Percentiles rank a stretch among this genome's conserved stretches.
Evolutionary conservation across 2,329 filamentous ascomycete species (phyloP).

Genomic region (Harringtonia aguacate): DNA sequence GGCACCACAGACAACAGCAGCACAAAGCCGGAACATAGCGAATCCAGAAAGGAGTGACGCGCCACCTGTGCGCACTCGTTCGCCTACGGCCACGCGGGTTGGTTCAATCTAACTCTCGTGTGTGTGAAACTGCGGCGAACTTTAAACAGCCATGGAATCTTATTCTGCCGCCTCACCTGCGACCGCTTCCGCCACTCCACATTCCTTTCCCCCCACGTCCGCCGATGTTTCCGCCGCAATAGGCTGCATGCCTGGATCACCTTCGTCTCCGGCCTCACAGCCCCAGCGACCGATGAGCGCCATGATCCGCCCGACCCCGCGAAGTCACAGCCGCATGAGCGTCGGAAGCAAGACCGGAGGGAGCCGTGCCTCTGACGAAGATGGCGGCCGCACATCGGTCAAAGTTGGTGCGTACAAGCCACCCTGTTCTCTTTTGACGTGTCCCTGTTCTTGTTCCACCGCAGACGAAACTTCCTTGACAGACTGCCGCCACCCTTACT

Average conservation of each 20-base stretch:
- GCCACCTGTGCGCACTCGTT: conserved; percentile 8
- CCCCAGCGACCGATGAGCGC: conserved; percentile 68
- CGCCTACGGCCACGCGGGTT: conserved; percentile 6
- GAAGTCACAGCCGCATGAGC: conserved; percentile 80
- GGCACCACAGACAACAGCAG: no score
- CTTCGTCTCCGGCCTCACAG: conserved; percentile 48
- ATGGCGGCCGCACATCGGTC: conserved; percentile 80
- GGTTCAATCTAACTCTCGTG: not conserved
- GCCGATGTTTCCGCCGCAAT: not conserved
- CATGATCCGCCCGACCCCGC: conserved; percentile 60
- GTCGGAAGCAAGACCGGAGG: conserved; percentile 66
- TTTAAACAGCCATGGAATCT: not conserved
- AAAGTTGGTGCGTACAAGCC: conserved; percentile 72
- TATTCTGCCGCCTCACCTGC: not conserved
- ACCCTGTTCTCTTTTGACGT: conserved; percentile 2
- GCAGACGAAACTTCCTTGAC: no score
- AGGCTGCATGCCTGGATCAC: conserved; percentile 17
- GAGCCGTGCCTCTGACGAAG: conserved; percentile 82
- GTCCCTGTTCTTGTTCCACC: not conserved
- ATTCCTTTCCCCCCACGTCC: not conserved
- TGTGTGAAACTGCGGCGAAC: no score
- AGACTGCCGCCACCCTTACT: no score
- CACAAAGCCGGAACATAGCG: not conserved
- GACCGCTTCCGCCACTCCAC: not conserved
- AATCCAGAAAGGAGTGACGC: conserved; percentile 4